phyloP scores from a whole-genome alignment of 306 rosid genomes.

The Vigna radiata region DNA sequence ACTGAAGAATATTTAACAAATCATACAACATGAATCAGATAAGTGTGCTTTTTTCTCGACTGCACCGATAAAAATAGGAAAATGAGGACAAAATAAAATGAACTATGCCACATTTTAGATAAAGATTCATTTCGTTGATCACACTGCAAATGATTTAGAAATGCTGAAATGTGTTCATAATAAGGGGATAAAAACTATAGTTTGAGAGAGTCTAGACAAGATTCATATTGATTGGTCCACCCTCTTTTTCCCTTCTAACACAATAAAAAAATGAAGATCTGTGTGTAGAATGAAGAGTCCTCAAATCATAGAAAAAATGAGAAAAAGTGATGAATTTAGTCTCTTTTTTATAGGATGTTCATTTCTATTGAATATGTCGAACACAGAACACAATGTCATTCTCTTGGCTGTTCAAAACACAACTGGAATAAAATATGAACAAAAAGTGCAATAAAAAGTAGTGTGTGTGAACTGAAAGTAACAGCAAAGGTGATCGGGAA shows the following conservation, averaged over 20 bases:
- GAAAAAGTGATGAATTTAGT: not conserved
- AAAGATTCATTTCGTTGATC: slow-evolving; percentile 15
- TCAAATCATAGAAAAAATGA: not conserved
- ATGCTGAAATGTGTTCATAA: not conserved
- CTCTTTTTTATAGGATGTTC: not conserved
- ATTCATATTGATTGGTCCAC: not conserved
- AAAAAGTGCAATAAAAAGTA: too few relatives aligned
- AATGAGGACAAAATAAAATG: not conserved
- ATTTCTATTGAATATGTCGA: not conserved
- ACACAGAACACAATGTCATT: not conserved
- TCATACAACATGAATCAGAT: not conserved
- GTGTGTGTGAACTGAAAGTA: too few relatives aligned
- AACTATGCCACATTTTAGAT: not conserved
- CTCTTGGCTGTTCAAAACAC: not conserved
- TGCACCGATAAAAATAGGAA: slow-evolving; percentile 19
- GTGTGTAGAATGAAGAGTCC: not conserved
- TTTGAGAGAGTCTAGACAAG: not conserved
- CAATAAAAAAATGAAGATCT: not conserved
- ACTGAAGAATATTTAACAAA: not conserved
- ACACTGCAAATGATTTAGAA: not conserved
- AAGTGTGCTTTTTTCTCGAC: slow-evolving; percentile 32
- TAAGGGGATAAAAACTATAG: not conserved
- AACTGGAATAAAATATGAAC: not conserved
- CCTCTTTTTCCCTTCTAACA: not conserved
- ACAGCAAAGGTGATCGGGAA: too few relatives aligned